Conservation (phyloP, 2,329 filamentous ascomycete genomes). For the Didymella keratinophila region DNA sequence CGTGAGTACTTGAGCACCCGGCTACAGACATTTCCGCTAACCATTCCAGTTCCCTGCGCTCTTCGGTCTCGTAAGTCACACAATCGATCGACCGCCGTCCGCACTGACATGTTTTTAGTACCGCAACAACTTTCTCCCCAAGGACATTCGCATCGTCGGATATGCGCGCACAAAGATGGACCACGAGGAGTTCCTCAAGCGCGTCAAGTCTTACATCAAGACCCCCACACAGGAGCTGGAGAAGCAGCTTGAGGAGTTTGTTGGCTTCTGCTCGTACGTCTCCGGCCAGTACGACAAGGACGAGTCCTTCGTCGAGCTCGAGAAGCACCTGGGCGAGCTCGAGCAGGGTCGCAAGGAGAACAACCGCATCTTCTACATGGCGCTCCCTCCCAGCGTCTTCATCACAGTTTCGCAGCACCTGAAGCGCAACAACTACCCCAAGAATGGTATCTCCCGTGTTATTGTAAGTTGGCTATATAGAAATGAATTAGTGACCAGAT, state of each 20-base stretch:
- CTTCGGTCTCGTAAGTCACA: constrained; percentile 86
- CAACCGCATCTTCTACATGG: constrained; percentile 99
- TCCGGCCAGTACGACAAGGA: constrained; percentile 98
- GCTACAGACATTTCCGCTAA: constrained; percentile 30
- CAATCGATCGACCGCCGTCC: constrained; percentile 11
- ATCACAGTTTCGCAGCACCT: constrained; percentile 96
- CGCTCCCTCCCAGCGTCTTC: constrained; percentile 95
- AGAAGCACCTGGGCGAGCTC: constrained; percentile 83
- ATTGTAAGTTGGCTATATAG: constrained; percentile 69
- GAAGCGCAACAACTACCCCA: constrained; percentile 96
- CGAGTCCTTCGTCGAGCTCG: constrained; percentile 86
- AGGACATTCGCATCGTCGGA: constrained; percentile 95
- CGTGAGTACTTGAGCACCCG: constrained; percentile 60
- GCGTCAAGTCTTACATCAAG: constrained; percentile 98
- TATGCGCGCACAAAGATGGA: constrained; percentile 99
- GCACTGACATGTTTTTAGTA: constrained; percentile 66
- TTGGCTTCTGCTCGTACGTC: constrained; percentile 86
- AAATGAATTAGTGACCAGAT: constrained; percentile 14
- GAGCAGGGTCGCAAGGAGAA: constrained; percentile 84
- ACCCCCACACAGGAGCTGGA: constrained; percentile 97
- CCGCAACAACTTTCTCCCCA: constrained; percentile 97
- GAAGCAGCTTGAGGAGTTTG: constrained; percentile 92
- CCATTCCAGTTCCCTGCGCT: constrained; percentile 85
- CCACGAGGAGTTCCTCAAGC: constrained; percentile 90
- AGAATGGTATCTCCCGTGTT: constrained; percentile 87